Percentiles rank a stretch among this genome's conserved stretches.
phyloP scores from a whole-genome alignment of 1,284 basidiomycete genomes.

The Moesziomyces globuligerus region DNA sequence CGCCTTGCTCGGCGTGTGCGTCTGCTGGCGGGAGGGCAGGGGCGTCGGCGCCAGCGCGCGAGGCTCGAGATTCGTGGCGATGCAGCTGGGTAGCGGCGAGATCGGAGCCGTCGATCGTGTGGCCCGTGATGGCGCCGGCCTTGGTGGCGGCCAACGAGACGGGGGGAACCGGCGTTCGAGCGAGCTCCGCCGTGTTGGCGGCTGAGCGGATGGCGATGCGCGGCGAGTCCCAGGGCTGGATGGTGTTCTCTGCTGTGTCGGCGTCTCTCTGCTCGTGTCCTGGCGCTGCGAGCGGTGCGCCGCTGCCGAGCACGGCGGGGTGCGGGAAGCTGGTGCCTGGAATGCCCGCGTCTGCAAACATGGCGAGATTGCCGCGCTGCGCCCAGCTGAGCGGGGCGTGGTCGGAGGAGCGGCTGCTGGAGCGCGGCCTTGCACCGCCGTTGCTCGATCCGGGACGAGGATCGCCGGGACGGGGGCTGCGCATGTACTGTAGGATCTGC shows the following conservation, averaged over 20 bases:
- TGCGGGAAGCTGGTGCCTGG: constrained; percentile 40
- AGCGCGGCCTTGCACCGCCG: constrained; percentile 16
- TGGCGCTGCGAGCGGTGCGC: background rate
- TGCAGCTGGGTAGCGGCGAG: too few species aligned
- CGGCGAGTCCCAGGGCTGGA: constrained; percentile 41
- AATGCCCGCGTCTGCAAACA: constrained; percentile 25
- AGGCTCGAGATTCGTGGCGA: too few species aligned
- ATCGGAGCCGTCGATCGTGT: too few species aligned
- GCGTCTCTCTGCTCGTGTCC: background rate
- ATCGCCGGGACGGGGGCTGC: constrained; percentile 16
- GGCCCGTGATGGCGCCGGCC: too few species aligned
- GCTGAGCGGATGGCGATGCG: too few species aligned
- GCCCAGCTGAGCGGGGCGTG: constrained; percentile 8
- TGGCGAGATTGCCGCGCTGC: constrained; percentile 7
- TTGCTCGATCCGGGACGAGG: constrained; percentile 1
- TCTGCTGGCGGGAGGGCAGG: background rate
- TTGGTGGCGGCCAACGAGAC: background rate
- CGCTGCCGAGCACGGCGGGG: constrained; percentile 11
- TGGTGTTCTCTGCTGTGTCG: constrained; percentile 11
- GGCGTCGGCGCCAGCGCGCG: too few species aligned
- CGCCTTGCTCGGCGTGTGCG: background rate
- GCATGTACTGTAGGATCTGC: constrained; percentile 13
- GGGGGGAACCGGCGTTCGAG: constrained; percentile 3
- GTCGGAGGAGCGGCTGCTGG: constrained; percentile 27
- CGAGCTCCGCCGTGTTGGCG: constrained; percentile 14